Base-by-base conservation (phyloP, 2,329 filamentous ascomycete genomes). In the Paraphoma chrysanthemicola region DNA sequence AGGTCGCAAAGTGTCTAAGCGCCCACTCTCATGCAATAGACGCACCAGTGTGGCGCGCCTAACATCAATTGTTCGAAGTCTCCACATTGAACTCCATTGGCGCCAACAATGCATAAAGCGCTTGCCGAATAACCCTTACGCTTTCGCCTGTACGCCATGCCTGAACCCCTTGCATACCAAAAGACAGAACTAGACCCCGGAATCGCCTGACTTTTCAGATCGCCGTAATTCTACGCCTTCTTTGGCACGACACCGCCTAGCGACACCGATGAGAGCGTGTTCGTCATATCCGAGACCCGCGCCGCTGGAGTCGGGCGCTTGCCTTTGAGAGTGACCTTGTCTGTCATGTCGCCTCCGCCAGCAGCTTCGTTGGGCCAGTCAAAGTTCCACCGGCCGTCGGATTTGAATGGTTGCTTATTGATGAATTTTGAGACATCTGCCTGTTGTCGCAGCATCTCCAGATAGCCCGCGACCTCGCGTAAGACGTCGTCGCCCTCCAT, bases 371-470 rank as follows among this genome's bases (percentile, higher is more conserved):
- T 53, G 10, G 64, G 57, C 72, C 72, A 75, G 5, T 71, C 63
- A 14, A 67, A 68, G n/a, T 53, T 55, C 70, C 70, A 75, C 1
- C 46, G 54, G 7, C 67, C 71, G 28, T 68, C 61, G 8, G 63
- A 65, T 42, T 60, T 59, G 59, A 76, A 77, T 0, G 70, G 72
- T 11, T 56, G 42, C 46, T 64, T 70, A 29, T 81, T 79, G 33
- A 90, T 85, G 62, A 83, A 90, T 8, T 82, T 78, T 67, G 88
- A 90, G 28, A 92, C 82, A 67, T 93, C 85, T 2, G 77, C 78
- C 61, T 83, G 79, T 52, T 73, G 78, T 42, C 81, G 78, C 23
- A 86, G 68, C 11, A 77, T 70, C 50, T 87, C 82, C 8, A 89
- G 71, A 57, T 85, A 86, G 1, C 75, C 75, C 10, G 83, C 78